Conservation (phyloP, 2,329 filamentous ascomycete species). For the Penicillium sp. region DNA sequence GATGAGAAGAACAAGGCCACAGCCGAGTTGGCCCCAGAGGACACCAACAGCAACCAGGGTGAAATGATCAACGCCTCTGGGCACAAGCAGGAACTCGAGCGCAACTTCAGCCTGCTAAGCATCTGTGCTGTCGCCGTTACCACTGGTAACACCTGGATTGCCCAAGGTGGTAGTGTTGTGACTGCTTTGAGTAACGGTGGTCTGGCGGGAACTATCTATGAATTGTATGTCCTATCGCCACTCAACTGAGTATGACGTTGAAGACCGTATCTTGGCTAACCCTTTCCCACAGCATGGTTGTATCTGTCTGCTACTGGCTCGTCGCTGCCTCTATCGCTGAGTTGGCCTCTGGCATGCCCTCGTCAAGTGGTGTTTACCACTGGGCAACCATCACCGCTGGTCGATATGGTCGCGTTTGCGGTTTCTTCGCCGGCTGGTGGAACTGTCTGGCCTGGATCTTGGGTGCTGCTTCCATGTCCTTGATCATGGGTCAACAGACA, state of each 20-base stretch:
- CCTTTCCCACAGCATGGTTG: constrained; percentile 39
- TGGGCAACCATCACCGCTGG: constrained; percentile 65
- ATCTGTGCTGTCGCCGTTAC: constrained; percentile 65
- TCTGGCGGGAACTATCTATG: constrained; percentile 65
- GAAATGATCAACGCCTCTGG: constrained; percentile 66
- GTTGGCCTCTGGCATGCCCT: constrained; percentile 65
- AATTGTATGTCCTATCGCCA: constrained; percentile 50
- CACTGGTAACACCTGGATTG: constrained; percentile 68
- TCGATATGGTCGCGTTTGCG: constrained; percentile 56
- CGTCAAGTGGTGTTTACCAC: constrained; percentile 64
- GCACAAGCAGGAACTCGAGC: constrained; percentile 65
- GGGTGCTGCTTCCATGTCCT: constrained; percentile 62
- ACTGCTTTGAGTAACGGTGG: constrained; percentile 65
- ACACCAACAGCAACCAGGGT: constrained; percentile 29
- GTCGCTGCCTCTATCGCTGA: constrained; percentile 65
- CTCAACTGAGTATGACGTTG: background rate
- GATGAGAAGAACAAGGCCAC: constrained; percentile 29
- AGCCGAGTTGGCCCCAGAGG: constrained; percentile 30
- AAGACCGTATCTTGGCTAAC: constrained; percentile 18
- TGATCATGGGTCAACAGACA: constrained; percentile 63
- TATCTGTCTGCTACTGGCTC: constrained; percentile 60
- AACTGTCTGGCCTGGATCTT: constrained; percentile 62
- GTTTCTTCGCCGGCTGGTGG: constrained; percentile 53
- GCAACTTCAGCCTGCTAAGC: constrained; percentile 65
- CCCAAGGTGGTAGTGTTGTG: constrained; percentile 64